Percentiles rank a stretch among this genome's conserved stretches.
Evolutionary conservation across 345 rosid species (phyloP).

Genomic region (Kandelia obovata): DNA sequence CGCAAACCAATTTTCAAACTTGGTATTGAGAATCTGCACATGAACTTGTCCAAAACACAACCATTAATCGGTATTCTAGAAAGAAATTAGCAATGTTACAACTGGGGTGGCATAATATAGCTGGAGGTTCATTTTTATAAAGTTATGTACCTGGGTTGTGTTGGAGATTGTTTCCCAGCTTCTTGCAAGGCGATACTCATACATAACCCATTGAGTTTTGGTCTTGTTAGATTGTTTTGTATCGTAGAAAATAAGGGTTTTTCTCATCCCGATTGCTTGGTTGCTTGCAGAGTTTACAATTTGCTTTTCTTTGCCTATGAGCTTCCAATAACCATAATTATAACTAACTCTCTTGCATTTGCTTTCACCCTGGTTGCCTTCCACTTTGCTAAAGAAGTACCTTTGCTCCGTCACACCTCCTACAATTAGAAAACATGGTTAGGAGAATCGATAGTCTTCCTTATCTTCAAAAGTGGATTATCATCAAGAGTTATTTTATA

Average conservation of each 20-base stretch:
- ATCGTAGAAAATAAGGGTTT: conserved; percentile 46
- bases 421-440: conserved; percentile 15
- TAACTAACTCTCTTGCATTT: conserved; percentile 33
- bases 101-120: no score
- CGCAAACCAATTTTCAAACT: conserved; percentile 61
- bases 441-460: conserved; percentile 4
- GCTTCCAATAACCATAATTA: conserved; percentile 75
- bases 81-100: not conserved
- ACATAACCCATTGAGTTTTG: conserved; percentile 61
- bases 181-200: conserved; percentile 47
- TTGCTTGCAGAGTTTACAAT: conserved; percentile 36
- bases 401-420: conserved; percentile 67
- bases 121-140: not conserved
- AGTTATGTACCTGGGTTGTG: conserved; percentile 23
- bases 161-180: conserved; percentile 15
- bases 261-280: conserved; percentile 49
- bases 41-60: conserved; percentile 13
- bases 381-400: conserved; percentile 60
- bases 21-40: conserved; percentile 34
- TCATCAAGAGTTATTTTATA: not conserved
- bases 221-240: conserved; percentile 25
- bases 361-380: conserved; percentile 16
- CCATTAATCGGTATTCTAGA: not conserved
- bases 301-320: conserved; percentile 46
- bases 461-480: not conserved